A percentile compares a stretch with the other conserved stretches of the same genome.
Conservation (phyloP, 345 rosid genomes). For the Litchi chinensis region DNA sequence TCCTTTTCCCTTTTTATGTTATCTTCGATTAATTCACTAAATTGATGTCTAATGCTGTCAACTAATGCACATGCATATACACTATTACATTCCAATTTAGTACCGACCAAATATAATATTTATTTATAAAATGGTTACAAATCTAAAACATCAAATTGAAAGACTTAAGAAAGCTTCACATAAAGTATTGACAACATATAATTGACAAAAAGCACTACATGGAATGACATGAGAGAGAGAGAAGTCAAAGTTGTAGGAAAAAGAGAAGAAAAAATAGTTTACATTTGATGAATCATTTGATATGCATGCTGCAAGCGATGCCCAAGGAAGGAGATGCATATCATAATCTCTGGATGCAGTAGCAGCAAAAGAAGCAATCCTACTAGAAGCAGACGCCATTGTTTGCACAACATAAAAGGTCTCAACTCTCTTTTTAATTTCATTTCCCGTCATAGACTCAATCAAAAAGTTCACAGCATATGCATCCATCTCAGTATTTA, state of each 20-base stretch:
- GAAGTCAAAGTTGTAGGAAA: background rate
- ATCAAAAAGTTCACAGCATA: constrained; percentile 72
- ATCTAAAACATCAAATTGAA: background rate
- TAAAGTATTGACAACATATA: background rate
- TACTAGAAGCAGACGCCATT: constrained; percentile 78
- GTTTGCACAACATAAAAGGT: constrained; percentile 77
- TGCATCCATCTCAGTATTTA: constrained; percentile 60
- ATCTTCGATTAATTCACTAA: background rate
- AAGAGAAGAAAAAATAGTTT: constrained; percentile 20
- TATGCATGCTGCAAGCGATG: constrained; percentile 88
- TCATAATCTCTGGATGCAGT: constrained; percentile 90
- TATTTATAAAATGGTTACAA: background rate
- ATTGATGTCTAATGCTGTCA: constrained; percentile 1
- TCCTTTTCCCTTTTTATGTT: background rate
- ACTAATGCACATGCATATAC: background rate
- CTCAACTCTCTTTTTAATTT: constrained; percentile 55
- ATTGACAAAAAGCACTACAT: background rate
- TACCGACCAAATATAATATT: background rate
- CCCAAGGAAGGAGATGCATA: constrained; percentile 93
- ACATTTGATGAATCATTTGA: constrained; percentile 68
- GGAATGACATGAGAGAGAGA: constrained; percentile 9
- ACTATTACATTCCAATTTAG: background rate
- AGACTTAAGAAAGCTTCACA: background rate
- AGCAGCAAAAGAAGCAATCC: constrained; percentile 77
- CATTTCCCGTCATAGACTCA: constrained; percentile 49